These are phyloP conservation scores for Hanseniaspora meyeri DNA, from an alignment of 805 yeast species.

Conservation along the genomic window DNA sequence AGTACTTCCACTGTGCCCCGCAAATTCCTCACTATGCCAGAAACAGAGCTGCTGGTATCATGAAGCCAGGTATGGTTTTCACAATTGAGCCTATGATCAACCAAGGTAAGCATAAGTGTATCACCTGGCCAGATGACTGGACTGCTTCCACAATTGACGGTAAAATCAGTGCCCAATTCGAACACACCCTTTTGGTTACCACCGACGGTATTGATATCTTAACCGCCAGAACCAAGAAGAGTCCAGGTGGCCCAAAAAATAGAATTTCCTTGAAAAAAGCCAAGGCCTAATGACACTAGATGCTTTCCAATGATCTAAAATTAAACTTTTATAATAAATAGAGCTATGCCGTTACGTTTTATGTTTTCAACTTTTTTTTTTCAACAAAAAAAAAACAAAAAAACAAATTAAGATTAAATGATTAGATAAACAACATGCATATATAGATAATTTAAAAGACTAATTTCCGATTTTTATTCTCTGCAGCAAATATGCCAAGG, in stretches of 20 bases:
- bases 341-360: neutral
- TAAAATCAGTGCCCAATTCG: conserved; percentile 81
- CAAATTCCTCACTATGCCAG: conserved; percentile 87
- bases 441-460: conserved; percentile 3
- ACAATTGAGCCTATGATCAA: conserved; percentile 97
- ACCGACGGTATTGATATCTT: conserved; percentile 87
- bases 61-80: conserved; percentile 91
- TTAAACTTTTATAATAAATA: neutral
- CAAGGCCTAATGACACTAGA: neutral
- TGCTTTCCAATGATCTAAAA: neutral
- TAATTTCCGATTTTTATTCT: neutral
- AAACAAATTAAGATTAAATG: too few species aligned
- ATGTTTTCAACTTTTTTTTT: neutral
- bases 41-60: conserved; percentile 85
- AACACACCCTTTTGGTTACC: conserved; percentile 84
- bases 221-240: conserved; percentile 62
- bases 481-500: neutral
- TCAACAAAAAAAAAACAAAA: neutral
- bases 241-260: conserved; percentile 80
- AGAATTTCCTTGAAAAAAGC: conserved; percentile 29
- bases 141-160: conserved; percentile 89
- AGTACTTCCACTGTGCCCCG: conserved; percentile 81
- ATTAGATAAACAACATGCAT: neutral
- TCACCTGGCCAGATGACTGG: conserved; percentile 97
- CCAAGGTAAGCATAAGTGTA: conserved; percentile 67